A percentile compares a stretch with the other conserved stretches of the same genome.
Conservation (phyloP, 257 asterid genomes). For the Marsdenia floribunda region DNA sequence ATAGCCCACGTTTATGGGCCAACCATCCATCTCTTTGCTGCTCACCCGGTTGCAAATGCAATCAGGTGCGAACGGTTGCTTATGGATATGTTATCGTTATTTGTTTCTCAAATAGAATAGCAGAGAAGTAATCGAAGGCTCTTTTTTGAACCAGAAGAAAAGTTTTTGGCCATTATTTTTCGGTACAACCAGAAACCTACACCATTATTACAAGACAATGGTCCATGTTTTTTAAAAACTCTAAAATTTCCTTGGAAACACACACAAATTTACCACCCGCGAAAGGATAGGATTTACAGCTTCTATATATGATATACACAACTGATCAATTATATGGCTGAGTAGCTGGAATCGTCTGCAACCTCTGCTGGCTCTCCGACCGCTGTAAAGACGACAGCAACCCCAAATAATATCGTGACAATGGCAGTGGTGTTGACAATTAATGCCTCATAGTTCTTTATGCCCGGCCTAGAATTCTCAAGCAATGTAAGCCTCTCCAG, state of each 20-base stretch:
- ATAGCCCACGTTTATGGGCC: too few species aligned
- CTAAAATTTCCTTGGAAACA: neutral
- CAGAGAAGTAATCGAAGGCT: too few species aligned
- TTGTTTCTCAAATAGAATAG: too few species aligned
- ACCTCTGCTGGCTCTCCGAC: conserved; percentile 42
- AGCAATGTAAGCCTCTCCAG: conserved; percentile 96
- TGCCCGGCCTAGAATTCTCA: conserved; percentile 54
- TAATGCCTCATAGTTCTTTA: conserved; percentile 78
- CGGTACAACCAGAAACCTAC: neutral
- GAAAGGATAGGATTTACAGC: too few species aligned
- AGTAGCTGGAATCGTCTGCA: conserved; percentile 62
- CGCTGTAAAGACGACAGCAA: conserved; percentile 64
- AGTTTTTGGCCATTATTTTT: neutral
- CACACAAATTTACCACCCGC: neutral
- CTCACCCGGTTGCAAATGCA: too few species aligned
- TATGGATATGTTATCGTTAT: too few species aligned
- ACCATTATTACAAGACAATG: neutral
- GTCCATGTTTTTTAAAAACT: neutral
- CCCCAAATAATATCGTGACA: conserved; percentile 63
- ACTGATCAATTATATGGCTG: conserved; percentile 19
- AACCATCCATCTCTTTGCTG: too few species aligned
- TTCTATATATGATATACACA: neutral
- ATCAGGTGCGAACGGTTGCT: too few species aligned
- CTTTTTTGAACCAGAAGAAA: too few species aligned
- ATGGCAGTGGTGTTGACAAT: conserved; percentile 90